Evolutionary conservation across 2,329 filamentous ascomycete species (phyloP).

Genomic region (Exophiala aquamarina): DNA sequence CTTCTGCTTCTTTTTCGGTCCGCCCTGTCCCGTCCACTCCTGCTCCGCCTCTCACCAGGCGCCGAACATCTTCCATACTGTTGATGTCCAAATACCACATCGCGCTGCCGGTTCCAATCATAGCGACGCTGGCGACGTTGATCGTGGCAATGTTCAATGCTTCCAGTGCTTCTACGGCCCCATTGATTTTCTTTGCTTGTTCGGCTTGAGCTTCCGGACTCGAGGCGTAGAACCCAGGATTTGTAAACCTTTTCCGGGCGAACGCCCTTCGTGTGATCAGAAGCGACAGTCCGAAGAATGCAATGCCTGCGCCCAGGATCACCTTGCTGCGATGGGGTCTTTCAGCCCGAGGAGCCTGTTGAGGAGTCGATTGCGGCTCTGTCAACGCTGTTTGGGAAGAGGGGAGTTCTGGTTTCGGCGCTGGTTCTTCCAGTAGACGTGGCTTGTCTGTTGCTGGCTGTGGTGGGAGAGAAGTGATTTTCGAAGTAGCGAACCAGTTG

Average conservation of each 20-base stretch:
- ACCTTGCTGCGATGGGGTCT: conserved; percentile 54
- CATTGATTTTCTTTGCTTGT: conserved; percentile 51
- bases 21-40: conserved; percentile 58
- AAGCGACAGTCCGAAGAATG: conserved; percentile 72
- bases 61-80: conserved; percentile 63
- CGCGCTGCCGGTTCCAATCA: conserved; percentile 72
- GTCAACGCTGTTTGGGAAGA: background rate
- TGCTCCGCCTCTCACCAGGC: conserved; percentile 59
- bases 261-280: conserved; percentile 71
- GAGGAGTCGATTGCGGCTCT: conserved; percentile 5
- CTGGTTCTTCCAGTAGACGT: conserved; percentile 21
- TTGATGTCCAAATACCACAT: conserved; percentile 78
- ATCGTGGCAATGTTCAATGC: conserved; percentile 84
- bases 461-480: conserved; percentile 11
- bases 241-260: conserved; percentile 58
- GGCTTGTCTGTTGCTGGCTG: background rate
- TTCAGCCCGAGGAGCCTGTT: conserved; percentile 16
- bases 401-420: conserved; percentile 1
- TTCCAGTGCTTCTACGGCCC: conserved; percentile 72
- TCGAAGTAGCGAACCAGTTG: conserved; percentile 20
- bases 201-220: conserved; percentile 42
- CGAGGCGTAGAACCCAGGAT: conserved; percentile 69
- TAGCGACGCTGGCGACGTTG: conserved; percentile 73
- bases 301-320: conserved; percentile 71
- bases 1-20: conserved; percentile 49